Conservation (phyloP, 495 filamentous ascomycete genomes). For the Pyronema domesticum region DNA sequence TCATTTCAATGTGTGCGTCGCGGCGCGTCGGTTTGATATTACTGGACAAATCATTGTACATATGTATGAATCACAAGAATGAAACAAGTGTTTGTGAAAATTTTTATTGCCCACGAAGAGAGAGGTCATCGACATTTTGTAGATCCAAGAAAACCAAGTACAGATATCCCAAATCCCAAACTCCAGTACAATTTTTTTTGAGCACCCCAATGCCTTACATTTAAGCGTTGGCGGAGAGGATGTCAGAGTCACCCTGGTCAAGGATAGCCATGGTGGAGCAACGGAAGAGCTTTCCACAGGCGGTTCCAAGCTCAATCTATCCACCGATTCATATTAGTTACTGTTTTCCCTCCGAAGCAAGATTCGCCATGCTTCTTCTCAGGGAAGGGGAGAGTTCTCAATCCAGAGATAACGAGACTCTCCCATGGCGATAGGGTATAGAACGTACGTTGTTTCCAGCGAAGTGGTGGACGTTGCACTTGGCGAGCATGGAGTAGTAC, state of each 20-base stretch:
- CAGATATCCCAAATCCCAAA: not conserved
- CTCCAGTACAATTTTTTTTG: not conserved
- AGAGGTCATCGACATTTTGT: no score
- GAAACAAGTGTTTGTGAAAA: no score
- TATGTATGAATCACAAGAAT: no score
- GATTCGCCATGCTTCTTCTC: constrained; percentile 53
- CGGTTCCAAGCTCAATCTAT: constrained; percentile 91
- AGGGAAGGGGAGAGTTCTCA: constrained; percentile 32
- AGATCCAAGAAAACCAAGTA: no score
- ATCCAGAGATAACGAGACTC: no score
- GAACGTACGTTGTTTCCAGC: constrained; percentile 77
- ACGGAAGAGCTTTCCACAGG: constrained; percentile 75
- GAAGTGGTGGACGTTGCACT: constrained; percentile 92
- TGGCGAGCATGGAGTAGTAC: constrained; percentile 81
- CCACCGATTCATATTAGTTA: constrained; percentile 4
- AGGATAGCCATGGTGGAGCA: constrained; percentile 90
- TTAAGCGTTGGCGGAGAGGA: constrained; percentile 37
- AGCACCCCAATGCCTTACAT: not conserved
- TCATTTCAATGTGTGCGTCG: no score
- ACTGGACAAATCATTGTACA: no score
- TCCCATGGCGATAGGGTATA: no score
- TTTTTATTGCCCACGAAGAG: no score
- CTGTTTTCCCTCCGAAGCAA: constrained; percentile 65
- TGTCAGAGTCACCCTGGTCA: constrained; percentile 96
- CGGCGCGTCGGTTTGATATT: no score